phyloP scores from a whole-genome alignment of 2,329 filamentous ascomycete species.

The Xylaria polymorpha region DNA sequence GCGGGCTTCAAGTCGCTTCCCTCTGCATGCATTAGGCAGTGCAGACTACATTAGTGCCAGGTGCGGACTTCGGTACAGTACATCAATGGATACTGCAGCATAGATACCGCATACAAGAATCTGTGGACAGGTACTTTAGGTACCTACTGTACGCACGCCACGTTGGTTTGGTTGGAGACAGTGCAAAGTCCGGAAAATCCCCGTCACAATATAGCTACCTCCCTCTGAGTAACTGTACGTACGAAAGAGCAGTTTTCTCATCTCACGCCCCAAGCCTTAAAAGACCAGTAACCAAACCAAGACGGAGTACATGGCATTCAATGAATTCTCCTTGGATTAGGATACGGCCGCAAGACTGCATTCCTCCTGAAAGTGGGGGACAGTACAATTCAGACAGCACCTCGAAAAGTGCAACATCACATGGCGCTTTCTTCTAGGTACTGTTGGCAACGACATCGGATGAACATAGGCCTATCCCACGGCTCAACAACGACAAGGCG shows the following conservation, averaged over 20 bases:
- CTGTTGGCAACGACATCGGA: not conserved
- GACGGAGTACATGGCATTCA: not conserved
- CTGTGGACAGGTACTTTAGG: too few relatives aligned
- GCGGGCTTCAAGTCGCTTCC: too few relatives aligned
- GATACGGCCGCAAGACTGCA: not conserved
- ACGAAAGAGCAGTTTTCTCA: too few relatives aligned
- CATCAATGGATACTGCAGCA: too few relatives aligned
- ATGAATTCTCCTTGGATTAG: not conserved
- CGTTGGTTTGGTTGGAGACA: too few relatives aligned
- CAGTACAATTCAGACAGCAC: not conserved
- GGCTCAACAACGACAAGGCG: not conserved
- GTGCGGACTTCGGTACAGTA: not conserved
- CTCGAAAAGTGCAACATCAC: not conserved
- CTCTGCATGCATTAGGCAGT: constrained; percentile 3
- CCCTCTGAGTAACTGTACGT: too few relatives aligned
- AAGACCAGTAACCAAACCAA: not conserved
- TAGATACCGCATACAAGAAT: not conserved
- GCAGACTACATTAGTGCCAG: too few relatives aligned
- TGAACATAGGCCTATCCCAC: not conserved
- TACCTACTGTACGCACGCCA: too few relatives aligned
- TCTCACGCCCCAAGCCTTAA: too few relatives aligned
- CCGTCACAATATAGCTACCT: too few relatives aligned
- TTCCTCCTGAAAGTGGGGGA: not conserved
- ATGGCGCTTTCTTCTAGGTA: not conserved
- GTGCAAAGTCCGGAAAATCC: too few relatives aligned